Evolutionary conservation across 257 asterid species (phyloP), one percentile per base, ranked within the genome.

Genomic region (Gentiana straminea): DNA sequence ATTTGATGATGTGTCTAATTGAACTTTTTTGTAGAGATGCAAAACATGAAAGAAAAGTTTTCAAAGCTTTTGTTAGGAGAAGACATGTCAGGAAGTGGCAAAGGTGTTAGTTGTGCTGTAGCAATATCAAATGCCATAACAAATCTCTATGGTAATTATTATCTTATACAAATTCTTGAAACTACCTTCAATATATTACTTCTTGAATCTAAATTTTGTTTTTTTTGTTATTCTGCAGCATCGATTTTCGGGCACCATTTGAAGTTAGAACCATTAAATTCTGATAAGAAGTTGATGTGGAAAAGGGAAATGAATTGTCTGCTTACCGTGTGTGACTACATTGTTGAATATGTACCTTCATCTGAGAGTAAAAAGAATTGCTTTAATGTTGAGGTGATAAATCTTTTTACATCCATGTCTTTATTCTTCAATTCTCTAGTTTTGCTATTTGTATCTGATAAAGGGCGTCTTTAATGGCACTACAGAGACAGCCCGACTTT

Each of bases 41-140:
- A 88, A 63, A 54, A 83, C 91, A 92, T 92, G 97, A 92, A 85
- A 71, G 95, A 92, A 77, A 78, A 90, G 62, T 88, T 85, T 70
- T 81, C 99, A 36, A 79, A 70, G 81, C 75, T 92, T 64, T 60
- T 92, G 53, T 59, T 92, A 11, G 99, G 99, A 33, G 91, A 85
- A 50, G 99, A 92, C 72, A 88, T 88, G 94, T 88, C 97, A 60
- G 99, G 99, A 55, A 60, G 94, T 60, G 99, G 93, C 2, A 88
- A 81, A 74, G 97, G 98, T 1, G 97, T 85, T 2, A 73, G 79
- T 63, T 77, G 89, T 46, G 91, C 95, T 49, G 83, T 83, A 1
- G 69, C 99, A 8, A 81, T 91, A 61, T 91, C 98, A 54, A 83
- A 87, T 71, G 79, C 97, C 55, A 87, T 87, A 33, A 91, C 95